Base-by-base conservation (phyloP, 169 alveolate species). In the Eimeria sp. region DNA sequence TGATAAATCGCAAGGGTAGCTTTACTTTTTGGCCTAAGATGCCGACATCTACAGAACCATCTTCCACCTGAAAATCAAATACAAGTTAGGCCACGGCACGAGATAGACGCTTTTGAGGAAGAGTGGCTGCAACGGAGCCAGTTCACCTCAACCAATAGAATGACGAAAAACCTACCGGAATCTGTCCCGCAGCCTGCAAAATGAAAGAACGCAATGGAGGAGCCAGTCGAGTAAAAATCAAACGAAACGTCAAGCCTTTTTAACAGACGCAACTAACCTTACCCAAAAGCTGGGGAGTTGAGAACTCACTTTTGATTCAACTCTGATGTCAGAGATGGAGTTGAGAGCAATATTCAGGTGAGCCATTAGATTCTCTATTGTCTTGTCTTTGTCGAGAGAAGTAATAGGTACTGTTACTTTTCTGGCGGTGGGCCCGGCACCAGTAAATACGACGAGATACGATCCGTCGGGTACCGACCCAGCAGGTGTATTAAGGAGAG, bases 341-440 rank as follows among this genome's bases (percentile, higher is more conserved):
- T 25, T 11, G n/a, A 86, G 93, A 4, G 93, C 93, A 63, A 86
- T 63, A 27, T 61, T 61, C 22, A 86, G 93, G 61, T 86, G 93
- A 61, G 61, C 63, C 20, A 86, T 22, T 18, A 86, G 27, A 14
- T 43, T n/a, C 22, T 27, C 14, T 40, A 86, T 47, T 40, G 80
- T 61, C 43, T 57, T 61, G 22, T 86, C 63, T 72, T 61, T 86
- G 80, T 86, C 93, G 51, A 14, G 63, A 43, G 65, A 49, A 80
- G 82, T 40, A 13, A 86, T 86, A 4, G 93, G 93, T 51, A 86
- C 93, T 65, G 80, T 86, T 63, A 86, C 43, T 45, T 47, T 58
- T 45, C 61, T 86, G n/a, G 63, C 78, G 3, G 63, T 61, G 11
- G 93, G 76, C 58, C 93, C 93, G 4, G n/a, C 20, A 5, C 93